Evolutionary conservation across 75 land plant genomes (phyloP), one percentile per base, ranked within the genome.

Genomic region (Sequoia sempervirens): DNA sequence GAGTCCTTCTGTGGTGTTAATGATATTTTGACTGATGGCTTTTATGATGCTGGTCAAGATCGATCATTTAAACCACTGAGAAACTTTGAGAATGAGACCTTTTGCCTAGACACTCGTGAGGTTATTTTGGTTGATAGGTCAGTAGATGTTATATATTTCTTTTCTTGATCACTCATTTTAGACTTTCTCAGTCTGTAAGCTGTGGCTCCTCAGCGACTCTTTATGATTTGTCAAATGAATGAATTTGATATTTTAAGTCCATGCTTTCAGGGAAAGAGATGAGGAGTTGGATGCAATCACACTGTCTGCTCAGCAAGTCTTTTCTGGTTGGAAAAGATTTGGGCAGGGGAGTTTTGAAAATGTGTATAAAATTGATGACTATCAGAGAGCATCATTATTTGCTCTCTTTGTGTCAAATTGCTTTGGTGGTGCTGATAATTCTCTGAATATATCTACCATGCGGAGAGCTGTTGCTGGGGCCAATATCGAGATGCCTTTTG

Each of bases 41-140:
- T 97, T 80, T 97, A 95, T 92, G 99, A 97, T 91, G 97, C 93
- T 32, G 95, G 97, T 6, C 94, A 97, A 52, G 96, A 94, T 75
- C 92, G 90, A 26, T 93, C 96, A 45, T 95, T 95, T 89, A 89
- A 84, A 87, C 79, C 93, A 37, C 78, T 95, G 80, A 81, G 86
- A 28, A 86, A 79, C 26, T 93, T 92, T 87, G 97, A 94, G 70
- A 75, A 75, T 12, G 81, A 93, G 54, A 85, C 50, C 81, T 75
- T 90, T 61, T 88, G 82, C 80, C 80, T 93, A 69, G 90, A 92
- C 34, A 91, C 96, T 72, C 94, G 97, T 79, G 99, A 97, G 88
- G 91, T 97, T 50, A 95, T 95, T 84, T 91, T 97, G 54, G 86
- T 97, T 72, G 97, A 97, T 89, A 95, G 99, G 14, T 52, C 14